These are phyloP conservation scores for Nakazawaea ishiwadae DNA, from an alignment of 805 yeast genomes.

Conservation along the genomic window DNA sequence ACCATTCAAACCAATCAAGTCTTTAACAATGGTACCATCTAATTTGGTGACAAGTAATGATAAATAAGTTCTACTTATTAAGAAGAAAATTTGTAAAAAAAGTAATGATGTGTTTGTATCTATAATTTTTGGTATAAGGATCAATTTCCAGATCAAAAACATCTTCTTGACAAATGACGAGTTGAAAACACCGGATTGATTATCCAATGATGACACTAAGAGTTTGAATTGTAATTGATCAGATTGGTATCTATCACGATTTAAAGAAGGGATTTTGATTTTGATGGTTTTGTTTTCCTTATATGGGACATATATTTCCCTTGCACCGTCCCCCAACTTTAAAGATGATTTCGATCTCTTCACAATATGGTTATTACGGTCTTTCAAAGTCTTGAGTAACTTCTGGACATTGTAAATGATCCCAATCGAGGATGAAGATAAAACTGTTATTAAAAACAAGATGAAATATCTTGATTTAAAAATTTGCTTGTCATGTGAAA, in stretches of 20 bases:
- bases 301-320: slow-evolving; percentile 46
- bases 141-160: slow-evolving; percentile 64
- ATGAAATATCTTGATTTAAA: slow-evolving; percentile 13
- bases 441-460: slow-evolving; percentile 24
- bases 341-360: slow-evolving; percentile 33
- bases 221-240: slow-evolving; percentile 50
- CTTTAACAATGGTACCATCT: slow-evolving; percentile 90
- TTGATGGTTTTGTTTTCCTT: slow-evolving; percentile 31
- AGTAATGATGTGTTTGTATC: slow-evolving; percentile 65
- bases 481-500: slow-evolving; percentile 2
- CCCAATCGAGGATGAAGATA: slow-evolving; percentile 20
- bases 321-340: slow-evolving; percentile 37
- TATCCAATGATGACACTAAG: slow-evolving; percentile 27
- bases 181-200: slow-evolving; percentile 23
- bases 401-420: slow-evolving; percentile 21
- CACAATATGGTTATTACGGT: slow-evolving; percentile 7
- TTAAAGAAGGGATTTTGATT: slow-evolving; percentile 42
- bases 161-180: slow-evolving; percentile 71
- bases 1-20: slow-evolving; percentile 78
- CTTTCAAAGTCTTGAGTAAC: slow-evolving; percentile 14
- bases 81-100: slow-evolving; percentile 65
- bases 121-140: slow-evolving; percentile 70
- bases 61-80: slow-evolving; percentile 81
- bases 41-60: slow-evolving; percentile 80
- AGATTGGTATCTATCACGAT: slow-evolving; percentile 47